A percentile compares a stretch with the other conserved stretches of the same genome.
Evolutionary conservation across 2,329 filamentous ascomycete genomes (phyloP).

Genomic region (Colletotrichum somersetense): DNA sequence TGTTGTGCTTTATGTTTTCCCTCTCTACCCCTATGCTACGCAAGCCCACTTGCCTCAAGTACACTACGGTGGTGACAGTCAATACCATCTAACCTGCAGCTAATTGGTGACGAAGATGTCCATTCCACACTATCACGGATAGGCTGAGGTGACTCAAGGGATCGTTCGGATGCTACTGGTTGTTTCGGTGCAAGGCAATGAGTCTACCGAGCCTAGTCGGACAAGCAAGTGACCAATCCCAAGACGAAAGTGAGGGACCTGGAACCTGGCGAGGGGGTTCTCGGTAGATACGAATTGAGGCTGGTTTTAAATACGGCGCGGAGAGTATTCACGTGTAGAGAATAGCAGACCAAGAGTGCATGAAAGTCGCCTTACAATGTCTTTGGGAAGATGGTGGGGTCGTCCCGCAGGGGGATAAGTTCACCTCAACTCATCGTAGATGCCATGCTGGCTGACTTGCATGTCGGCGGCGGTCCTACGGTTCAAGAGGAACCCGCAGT

Average conservation of each 20-base stretch:
- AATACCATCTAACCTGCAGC: neutral
- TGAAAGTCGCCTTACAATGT: neutral
- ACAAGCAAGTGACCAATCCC: slow-evolving; percentile 12
- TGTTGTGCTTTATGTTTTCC: neutral
- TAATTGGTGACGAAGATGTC: neutral
- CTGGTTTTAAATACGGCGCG: neutral
- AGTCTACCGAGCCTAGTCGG: neutral
- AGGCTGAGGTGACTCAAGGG: slow-evolving; percentile 22
- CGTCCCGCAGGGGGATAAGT: neutral
- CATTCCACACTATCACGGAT: slow-evolving; percentile 21
- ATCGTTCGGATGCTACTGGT: slow-evolving; percentile 15
- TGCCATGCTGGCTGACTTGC: slow-evolving; percentile 14
- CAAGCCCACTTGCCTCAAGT: slow-evolving; percentile 4
- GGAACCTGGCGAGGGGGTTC: neutral
- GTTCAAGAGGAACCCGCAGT: too few relatives aligned
- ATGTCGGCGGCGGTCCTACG: neutral
- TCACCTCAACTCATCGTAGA: neutral
- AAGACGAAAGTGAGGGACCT: neutral
- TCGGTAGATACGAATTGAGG: neutral
- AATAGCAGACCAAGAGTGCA: neutral
- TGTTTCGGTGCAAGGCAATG: slow-evolving; percentile 19
- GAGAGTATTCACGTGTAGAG: neutral
- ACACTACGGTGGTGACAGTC: neutral
- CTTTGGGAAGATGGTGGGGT: slow-evolving; percentile 13
- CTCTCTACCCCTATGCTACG: neutral